Evolutionary conservation across 179 eudicot genomes (phyloP).

Genomic region (Pouteria campechiana): DNA sequence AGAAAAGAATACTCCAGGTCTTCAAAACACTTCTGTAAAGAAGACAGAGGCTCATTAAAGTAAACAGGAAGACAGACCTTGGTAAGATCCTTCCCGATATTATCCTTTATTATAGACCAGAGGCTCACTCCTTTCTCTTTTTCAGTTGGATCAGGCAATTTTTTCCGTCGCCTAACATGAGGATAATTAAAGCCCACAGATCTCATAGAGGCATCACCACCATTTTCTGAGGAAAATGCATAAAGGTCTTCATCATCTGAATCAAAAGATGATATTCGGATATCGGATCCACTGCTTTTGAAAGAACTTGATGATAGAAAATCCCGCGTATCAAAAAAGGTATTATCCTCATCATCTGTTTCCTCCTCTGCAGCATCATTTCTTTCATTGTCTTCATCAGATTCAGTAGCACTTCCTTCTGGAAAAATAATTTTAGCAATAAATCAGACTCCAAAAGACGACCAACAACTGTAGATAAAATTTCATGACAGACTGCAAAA

Average conservation of each 20-base stretch:
- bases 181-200: conserved; percentile 52
- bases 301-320: conserved; percentile 83
- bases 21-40: conserved; percentile 91
- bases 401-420: conserved; percentile 68
- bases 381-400: conserved; percentile 80
- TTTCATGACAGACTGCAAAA: neutral
- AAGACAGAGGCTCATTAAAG: conserved; percentile 90
- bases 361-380: conserved; percentile 82
- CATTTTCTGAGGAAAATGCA: conserved; percentile 49
- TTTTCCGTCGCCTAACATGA: conserved; percentile 67
- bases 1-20: conserved; percentile 95
- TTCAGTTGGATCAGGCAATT: conserved; percentile 81
- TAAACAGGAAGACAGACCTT: conserved; percentile 97
- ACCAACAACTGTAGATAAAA: neutral
- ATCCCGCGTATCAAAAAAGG: conserved; percentile 82
- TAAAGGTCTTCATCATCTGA: conserved; percentile 61
- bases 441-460: neutral
- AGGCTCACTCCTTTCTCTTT: conserved; percentile 95
- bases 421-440: too few species aligned
- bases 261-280: conserved; percentile 68
- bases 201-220: conserved; percentile 47
- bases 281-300: conserved; percentile 67
- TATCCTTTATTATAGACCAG: conserved; percentile 97
- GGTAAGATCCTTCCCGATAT: conserved; percentile 93
- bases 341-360: conserved; percentile 85